Evolutionary conservation across 2,329 filamentous ascomycete genomes (phyloP), one percentile per base, ranked within the genome.

Genomic region (Monosporascus sp.): DNA sequence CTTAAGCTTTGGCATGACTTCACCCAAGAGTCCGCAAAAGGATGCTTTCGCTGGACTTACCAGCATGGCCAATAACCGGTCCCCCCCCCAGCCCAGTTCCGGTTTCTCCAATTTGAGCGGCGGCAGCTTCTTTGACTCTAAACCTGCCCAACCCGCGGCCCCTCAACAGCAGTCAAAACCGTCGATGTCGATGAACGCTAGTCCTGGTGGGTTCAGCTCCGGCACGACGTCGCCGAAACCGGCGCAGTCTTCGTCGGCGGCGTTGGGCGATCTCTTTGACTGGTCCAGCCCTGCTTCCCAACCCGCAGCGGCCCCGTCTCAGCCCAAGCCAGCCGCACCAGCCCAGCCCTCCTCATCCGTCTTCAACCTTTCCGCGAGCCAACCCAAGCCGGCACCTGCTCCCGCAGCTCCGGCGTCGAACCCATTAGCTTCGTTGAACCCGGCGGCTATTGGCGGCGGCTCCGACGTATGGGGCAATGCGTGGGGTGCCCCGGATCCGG

Each of bases 381-480:
- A 68, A 67, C 72, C 64, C 60, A 78, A 79, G 57, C 69, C 79
- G 6, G 61, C 71, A 4, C 64, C 76, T 2, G 64, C 73, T 0
- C 61, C 75, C 16, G 69, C 76, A 2, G 66, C 76, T 7, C 67
- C 76, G 24, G 64, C 69, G 54, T 62, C 55, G 50, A 70, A 59
- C 52, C 71, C 61, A 56, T 67, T 65, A 58, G 71, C 58, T 56
- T 73, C 69, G 9, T 62, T 70, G n/a, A 72, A 69, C 52, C 69
- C 70, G 14, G 67, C 71, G 50, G 73, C 66, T 50, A 67, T 76
- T 54, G 76, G 73, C 2, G 73, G 74, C 2, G 73, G 74, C 51
- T 73, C 88, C 54, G 90, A 96, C 65, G 86, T 92, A 0, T 97
- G 91, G 91, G 91, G 91, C 54, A 90, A 93, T 70, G 92, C 90